Evolutionary conservation across 305 asterid genomes (phyloP).

Genomic region (Fraxinus baroniana): DNA sequence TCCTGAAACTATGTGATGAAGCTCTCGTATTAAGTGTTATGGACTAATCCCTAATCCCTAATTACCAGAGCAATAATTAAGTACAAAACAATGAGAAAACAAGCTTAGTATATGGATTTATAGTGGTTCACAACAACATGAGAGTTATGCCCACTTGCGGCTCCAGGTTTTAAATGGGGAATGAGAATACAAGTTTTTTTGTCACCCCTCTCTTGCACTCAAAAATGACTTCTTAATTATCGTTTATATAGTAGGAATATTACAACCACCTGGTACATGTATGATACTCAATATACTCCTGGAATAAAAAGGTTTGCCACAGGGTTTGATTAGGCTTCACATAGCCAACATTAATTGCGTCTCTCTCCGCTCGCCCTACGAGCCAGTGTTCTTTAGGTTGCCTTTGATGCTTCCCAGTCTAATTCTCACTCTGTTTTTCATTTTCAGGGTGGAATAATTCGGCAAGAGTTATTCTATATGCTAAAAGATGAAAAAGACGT

Average conservation of each 20-base stretch:
- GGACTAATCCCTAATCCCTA: neutral
- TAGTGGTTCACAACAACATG: neutral
- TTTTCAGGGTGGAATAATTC: slow-evolving; percentile 15
- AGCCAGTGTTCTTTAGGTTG: neutral
- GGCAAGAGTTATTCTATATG: slow-evolving; percentile 11
- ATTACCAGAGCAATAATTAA: neutral
- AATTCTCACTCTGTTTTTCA: neutral
- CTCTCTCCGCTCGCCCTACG: neutral
- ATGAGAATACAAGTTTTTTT: neutral
- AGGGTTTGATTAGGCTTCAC: neutral
- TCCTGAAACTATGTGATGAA: neutral
- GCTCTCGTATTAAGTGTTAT: neutral
- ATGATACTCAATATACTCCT: neutral
- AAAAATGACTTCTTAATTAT: neutral
- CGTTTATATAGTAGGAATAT: neutral
- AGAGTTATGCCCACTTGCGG: neutral
- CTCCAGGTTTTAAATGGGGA: neutral
- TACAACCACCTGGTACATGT: neutral
- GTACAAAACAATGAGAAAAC: neutral
- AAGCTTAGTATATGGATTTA: neutral
- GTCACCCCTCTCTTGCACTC: neutral
- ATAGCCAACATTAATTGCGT: neutral
- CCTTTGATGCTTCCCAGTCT: neutral
- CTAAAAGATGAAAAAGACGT: slow-evolving; percentile 16
- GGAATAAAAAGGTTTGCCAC: neutral